These are phyloP conservation scores for Babesia microti DNA, from an alignment of 169 alveolate species.

Conservation along the genomic window DNA sequence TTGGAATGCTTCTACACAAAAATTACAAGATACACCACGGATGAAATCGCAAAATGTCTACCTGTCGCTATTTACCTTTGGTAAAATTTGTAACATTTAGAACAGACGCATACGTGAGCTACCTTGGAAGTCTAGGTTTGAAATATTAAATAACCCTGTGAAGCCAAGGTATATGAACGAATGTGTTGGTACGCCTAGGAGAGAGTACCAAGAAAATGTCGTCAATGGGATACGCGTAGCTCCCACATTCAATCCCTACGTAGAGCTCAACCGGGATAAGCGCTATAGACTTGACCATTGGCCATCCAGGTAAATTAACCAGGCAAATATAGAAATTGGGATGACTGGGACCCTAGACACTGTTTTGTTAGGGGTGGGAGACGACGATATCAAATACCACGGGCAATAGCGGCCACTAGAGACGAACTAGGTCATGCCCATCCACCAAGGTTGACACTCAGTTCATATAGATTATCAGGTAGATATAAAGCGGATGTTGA, in stretches of 20 bases:
- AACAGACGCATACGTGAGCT: conserved; percentile 64
- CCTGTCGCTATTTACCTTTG: too few species aligned
- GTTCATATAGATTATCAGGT: conserved; percentile 14
- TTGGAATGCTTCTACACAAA: too few species aligned
- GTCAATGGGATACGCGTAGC: conserved; percentile 66
- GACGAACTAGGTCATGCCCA: conserved; percentile 79
- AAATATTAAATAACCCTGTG: conserved; percentile 49
- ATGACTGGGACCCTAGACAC: conserved; percentile 62
- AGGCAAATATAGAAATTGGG: conserved; percentile 58
- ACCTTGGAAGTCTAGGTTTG: conserved; percentile 68
- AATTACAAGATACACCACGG: too few species aligned
- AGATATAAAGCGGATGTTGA: conserved; percentile 70
- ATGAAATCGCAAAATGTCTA: too few species aligned
- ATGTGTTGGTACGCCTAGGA: conserved; percentile 72
- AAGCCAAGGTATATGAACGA: conserved; percentile 69
- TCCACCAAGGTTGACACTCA: conserved; percentile 56
- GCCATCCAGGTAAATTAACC: conserved; percentile 64
- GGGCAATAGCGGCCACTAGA: conserved; percentile 61
- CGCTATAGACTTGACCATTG: conserved; percentile 70
- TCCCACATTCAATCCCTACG: conserved; percentile 76
- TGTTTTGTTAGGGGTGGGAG: conserved; percentile 73
- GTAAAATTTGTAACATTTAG: too few species aligned
- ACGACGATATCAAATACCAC: conserved; percentile 63
- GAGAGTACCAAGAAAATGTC: conserved; percentile 63
- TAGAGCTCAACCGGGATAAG: conserved; percentile 62